phyloP scores from a whole-genome alignment of 768 basidiomycete species.

The Amanita muscaria region DNA sequence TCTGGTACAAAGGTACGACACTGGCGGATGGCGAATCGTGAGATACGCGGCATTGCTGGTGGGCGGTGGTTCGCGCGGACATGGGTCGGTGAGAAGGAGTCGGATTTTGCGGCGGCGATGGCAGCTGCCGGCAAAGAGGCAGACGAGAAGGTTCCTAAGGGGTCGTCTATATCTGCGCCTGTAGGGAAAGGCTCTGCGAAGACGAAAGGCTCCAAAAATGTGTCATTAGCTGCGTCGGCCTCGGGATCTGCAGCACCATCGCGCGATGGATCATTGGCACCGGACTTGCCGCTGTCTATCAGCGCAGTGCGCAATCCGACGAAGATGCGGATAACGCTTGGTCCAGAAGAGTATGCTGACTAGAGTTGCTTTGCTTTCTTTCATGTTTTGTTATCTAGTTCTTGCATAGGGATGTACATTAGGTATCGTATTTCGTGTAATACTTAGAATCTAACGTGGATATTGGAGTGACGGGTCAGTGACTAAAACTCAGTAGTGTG shows the following conservation, averaged over 20 bases:
- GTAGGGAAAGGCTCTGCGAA: conserved; percentile 31
- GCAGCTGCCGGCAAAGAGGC: conserved; percentile 26
- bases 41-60: conserved; percentile 75
- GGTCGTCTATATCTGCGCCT: conserved; percentile 40
- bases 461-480: neutral
- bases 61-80: conserved; percentile 72
- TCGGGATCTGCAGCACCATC: conserved; percentile 45
- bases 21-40: conserved; percentile 69
- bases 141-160: conserved; percentile 27
- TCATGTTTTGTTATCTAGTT: conserved; percentile 3
- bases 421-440: neutral
- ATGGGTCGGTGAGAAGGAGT: conserved; percentile 85
- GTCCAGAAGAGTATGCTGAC: conserved; percentile 7
- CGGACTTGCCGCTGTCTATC: conserved; percentile 29
- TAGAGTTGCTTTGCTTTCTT: neutral
- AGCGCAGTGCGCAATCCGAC: conserved; percentile 42
- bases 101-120: conserved; percentile 41
- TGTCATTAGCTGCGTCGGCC: conserved; percentile 22
- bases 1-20: conserved; percentile 51
- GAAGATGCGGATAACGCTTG: conserved; percentile 46
- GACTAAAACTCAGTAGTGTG: neutral
- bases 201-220: conserved; percentile 32
- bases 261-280: conserved; percentile 45
- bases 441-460: neutral
- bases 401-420: conserved; percentile 7